These are phyloP conservation scores for Sporothrix brasiliensis DNA, from an alignment of 2,329 filamentous ascomycete species.

Conservation along the genomic window DNA sequence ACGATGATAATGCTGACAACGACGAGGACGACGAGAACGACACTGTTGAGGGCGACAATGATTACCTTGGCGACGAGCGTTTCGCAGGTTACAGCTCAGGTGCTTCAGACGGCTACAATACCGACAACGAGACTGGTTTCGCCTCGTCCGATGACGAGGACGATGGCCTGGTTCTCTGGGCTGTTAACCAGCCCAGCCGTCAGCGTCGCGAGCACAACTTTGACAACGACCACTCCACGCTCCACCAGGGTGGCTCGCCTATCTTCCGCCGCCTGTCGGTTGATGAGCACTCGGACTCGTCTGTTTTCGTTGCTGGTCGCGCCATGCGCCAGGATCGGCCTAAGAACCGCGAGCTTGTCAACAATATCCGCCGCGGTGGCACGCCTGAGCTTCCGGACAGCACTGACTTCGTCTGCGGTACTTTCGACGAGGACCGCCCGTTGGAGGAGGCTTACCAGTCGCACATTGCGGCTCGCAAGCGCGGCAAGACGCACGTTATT, in stretches of 20 bases:
- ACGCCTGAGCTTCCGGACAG: constrained; percentile 91
- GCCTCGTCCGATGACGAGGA: constrained; percentile 70
- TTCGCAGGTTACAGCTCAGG: constrained; percentile 63
- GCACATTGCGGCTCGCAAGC: constrained; percentile 77
- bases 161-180: constrained; percentile 68
- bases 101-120: constrained; percentile 71
- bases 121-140: constrained; percentile 69
- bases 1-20: constrained; percentile 43
- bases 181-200: constrained; percentile 46
- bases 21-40: constrained; percentile 56
- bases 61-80: constrained; percentile 49
- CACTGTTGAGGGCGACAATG: constrained; percentile 55
- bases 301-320: constrained; percentile 57
- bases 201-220: constrained; percentile 29
- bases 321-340: constrained; percentile 42
- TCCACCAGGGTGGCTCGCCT: constrained; percentile 47
- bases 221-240: constrained; percentile 42
- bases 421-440: constrained; percentile 90
- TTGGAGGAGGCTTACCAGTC: constrained; percentile 93
- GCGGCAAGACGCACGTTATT: constrained; percentile 76
- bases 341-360: constrained; percentile 44
- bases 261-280: constrained; percentile 38
- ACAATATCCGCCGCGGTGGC: constrained; percentile 61
- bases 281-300: constrained; percentile 62
- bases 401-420: constrained; percentile 98